These are phyloP conservation scores for Ascocoryne sarcoides DNA, from an alignment of 2,329 filamentous ascomycete species.

Conservation along the genomic window DNA sequence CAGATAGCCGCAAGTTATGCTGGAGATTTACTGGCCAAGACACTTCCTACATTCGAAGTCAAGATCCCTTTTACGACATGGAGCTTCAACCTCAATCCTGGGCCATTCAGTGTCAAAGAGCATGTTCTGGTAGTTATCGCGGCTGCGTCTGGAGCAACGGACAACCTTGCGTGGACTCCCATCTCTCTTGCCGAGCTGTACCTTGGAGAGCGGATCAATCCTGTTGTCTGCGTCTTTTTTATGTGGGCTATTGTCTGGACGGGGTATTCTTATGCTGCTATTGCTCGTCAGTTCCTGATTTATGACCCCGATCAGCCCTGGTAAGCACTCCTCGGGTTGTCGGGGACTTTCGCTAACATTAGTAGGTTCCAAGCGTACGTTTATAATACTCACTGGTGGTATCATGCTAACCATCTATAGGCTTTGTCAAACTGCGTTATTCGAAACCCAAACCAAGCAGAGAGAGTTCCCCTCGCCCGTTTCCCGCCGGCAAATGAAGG, in stretches of 20 bases:
- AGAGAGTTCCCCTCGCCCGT: constrained; percentile 39
- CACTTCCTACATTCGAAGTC: constrained; percentile 38
- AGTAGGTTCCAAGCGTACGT: no score
- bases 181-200: constrained; percentile 49
- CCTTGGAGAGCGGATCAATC: constrained; percentile 43
- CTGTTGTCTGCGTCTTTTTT: constrained; percentile 48
- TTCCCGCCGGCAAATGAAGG: constrained; percentile 44
- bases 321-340: no score
- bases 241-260: constrained; percentile 51
- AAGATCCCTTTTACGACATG: constrained; percentile 33
- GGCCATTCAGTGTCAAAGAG: constrained; percentile 25
- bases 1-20: constrained; percentile 33
- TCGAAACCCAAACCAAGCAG: constrained; percentile 47
- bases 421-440: constrained; percentile 47
- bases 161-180: constrained; percentile 42
- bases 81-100: constrained; percentile 32
- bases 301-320: constrained; percentile 50
- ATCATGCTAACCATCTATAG: no score
- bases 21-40: constrained; percentile 35
- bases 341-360: no score
- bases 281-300: constrained; percentile 48
- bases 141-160: constrained; percentile 43
- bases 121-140: constrained; percentile 34
- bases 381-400: no score
- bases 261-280: constrained; percentile 49